Evolutionary conservation across 2,329 filamentous ascomycete genomes (phyloP), one percentile per base, ranked within the genome.

Genomic region (Cadophora gregata): DNA sequence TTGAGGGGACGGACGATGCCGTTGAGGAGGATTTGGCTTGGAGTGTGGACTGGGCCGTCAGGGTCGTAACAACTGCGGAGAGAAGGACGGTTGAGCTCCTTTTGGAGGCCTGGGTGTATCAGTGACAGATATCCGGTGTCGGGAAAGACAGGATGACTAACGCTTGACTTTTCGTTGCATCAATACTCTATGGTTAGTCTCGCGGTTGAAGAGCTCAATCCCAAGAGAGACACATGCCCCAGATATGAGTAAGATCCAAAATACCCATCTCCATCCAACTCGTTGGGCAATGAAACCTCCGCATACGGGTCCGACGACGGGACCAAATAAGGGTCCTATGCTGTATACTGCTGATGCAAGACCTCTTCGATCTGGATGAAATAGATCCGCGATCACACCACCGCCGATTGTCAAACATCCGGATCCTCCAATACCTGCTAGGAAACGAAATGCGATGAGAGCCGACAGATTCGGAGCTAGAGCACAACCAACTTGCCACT

Each of bases 401-500:
- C 81, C 82, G 0, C 79, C 78, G 25, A 78, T 78, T 0, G 79
- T 80, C 0, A 83, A 73, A 3, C 83, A 81, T 0, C 81, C 80
- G 3, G 81, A 81, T 0, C 81, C 82, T 19, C 80, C 80, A 31
- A 82, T 78, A 0, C 82, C 83, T 1, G 81, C 78, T 0, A 86
- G 67, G 66, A 85, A 83, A 0, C 83, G 79, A 65, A 85, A 85
- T 1, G 75, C 77, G 45, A 84, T 78, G 6, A 83, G 75, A 9
- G 79, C 77, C 0, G 76, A 77, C 8, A 83, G 75, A 64, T 80
- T 82, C 0, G 85, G 84, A 0, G 87, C 81, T 4, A 91, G 79
- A 1, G 87, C 90, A 66, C 88, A 90, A 0, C 86, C 89, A 69
- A 92, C 83, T 55, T 86, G 86, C 80, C 87, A 90, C 42, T 47